Evolutionary conservation across 2,329 filamentous ascomycete genomes (phyloP).

Genomic region (Aspergillus ustus): DNA sequence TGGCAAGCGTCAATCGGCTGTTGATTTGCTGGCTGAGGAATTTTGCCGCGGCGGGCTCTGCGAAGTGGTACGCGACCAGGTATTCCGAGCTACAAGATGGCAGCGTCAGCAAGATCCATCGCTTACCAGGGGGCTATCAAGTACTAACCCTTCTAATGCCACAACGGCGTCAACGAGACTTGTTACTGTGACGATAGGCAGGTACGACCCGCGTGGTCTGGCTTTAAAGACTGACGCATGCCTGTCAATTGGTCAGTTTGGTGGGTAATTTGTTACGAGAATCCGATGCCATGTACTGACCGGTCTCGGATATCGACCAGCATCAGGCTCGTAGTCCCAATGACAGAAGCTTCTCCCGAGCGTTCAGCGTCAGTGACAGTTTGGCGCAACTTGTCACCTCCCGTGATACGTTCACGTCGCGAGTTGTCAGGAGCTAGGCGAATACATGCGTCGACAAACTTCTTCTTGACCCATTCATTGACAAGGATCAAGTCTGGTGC

Average conservation of each 20-base stretch:
- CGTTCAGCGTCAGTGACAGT: neutral
- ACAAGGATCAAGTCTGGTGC: constrained; percentile 3
- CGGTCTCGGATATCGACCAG: neutral
- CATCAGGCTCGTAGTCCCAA: neutral
- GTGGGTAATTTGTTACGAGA: too few relatives aligned
- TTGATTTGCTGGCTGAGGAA: constrained; percentile 12
- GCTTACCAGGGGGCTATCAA: too few relatives aligned
- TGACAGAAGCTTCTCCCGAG: neutral
- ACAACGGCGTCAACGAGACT: too few relatives aligned
- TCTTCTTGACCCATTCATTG: constrained; percentile 9
- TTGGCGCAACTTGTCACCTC: neutral
- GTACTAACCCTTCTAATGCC: too few relatives aligned
- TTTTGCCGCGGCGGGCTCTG: constrained; percentile 1
- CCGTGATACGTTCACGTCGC: neutral
- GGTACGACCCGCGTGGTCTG: too few relatives aligned
- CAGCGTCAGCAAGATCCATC: too few relatives aligned
- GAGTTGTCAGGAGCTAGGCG: neutral
- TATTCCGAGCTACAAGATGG: neutral
- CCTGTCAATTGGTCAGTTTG: too few relatives aligned
- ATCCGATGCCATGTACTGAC: neutral
- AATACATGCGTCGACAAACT: neutral
- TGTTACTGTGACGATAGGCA: too few relatives aligned
- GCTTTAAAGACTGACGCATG: too few relatives aligned
- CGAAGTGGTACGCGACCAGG: constrained; percentile 8
- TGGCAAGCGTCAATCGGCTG: constrained; percentile 1